These are phyloP conservation scores for Boletus barrowsii DNA, from an alignment of 768 basidiomycete genomes.

Conservation along the genomic window DNA sequence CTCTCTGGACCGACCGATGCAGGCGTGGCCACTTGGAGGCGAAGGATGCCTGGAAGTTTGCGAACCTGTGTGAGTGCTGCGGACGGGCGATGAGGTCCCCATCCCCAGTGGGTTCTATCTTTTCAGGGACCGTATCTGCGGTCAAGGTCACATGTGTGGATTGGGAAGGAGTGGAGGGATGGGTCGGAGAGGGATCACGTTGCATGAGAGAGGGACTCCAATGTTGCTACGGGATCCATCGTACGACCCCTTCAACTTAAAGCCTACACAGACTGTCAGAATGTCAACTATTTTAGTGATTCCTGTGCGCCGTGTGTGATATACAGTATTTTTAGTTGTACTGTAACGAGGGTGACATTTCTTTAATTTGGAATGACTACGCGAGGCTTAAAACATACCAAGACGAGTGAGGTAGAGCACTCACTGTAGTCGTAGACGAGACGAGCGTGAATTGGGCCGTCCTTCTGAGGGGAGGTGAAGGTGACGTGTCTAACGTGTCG, in stretches of 20 bases:
- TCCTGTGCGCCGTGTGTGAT: too few species aligned
- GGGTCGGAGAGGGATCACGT: neutral
- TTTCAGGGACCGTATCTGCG: neutral
- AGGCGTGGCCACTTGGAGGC: constrained; percentile 19
- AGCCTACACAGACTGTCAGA: too few species aligned
- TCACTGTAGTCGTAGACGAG: constrained; percentile 69
- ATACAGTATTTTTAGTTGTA: too few species aligned
- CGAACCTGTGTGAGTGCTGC: neutral
- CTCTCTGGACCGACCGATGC: constrained; percentile 6
- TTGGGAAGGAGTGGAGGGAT: constrained; percentile 5
- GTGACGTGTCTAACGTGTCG: constrained; percentile 58
- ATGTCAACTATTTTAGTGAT: too few species aligned
- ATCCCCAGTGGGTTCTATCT: constrained; percentile 1
- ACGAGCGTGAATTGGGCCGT: constrained; percentile 45
- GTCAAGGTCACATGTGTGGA: constrained; percentile 12
- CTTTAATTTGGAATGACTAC: constrained; percentile 19
- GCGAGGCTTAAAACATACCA: constrained; percentile 11
- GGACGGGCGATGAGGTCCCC: neutral
- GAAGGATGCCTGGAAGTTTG: constrained; percentile 6
- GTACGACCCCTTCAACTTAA: too few species aligned
- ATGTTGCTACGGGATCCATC: too few species aligned
- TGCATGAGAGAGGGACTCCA: constrained; percentile 10
- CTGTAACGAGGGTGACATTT: neutral
- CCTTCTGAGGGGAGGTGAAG: constrained; percentile 59
- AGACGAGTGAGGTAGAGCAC: constrained; percentile 21